Evolutionary conservation across 768 basidiomycete species (phyloP).

Genomic region (Serendipita sp.): DNA sequence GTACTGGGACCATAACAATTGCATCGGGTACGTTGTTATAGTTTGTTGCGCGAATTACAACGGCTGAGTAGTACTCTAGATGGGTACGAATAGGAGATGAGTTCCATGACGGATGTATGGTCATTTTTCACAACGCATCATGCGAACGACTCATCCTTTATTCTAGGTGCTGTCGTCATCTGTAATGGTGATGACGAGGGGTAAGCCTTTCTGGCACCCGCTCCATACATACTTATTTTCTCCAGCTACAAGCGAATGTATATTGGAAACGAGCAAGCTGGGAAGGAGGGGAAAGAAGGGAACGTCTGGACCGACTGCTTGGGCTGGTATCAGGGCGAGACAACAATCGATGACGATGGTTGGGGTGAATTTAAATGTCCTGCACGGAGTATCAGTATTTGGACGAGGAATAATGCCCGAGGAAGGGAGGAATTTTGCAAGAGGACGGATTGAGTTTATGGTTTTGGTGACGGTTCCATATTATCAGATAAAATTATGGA

Average conservation of each 20-base stretch:
- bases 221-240: neutral
- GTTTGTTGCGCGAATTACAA: neutral
- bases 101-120: constrained; percentile 10
- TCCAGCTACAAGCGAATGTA: neutral
- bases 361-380: constrained; percentile 28
- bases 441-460: too few relatives aligned
- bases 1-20: constrained; percentile 13
- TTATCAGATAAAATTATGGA: too few relatives aligned
- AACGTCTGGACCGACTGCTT: constrained; percentile 29
- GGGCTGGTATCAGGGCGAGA: constrained; percentile 27
- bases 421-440: constrained; percentile 23
- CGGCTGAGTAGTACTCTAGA: neutral
- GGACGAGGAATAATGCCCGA: constrained; percentile 24
- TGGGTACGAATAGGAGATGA: constrained; percentile 13
- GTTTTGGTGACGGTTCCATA: too few relatives aligned
- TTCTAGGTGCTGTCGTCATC: constrained; percentile 10
- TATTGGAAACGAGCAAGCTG: constrained; percentile 19
- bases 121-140: neutral
- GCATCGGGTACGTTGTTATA: constrained; percentile 6
- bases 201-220: neutral
- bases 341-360: constrained; percentile 28
- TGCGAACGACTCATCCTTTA: neutral
- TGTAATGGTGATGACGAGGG: constrained; percentile 12
- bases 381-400: constrained; percentile 23
- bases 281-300: constrained; percentile 20